Conservation (phyloP, 257 asterid species). For the Ballota nigra region DNA sequence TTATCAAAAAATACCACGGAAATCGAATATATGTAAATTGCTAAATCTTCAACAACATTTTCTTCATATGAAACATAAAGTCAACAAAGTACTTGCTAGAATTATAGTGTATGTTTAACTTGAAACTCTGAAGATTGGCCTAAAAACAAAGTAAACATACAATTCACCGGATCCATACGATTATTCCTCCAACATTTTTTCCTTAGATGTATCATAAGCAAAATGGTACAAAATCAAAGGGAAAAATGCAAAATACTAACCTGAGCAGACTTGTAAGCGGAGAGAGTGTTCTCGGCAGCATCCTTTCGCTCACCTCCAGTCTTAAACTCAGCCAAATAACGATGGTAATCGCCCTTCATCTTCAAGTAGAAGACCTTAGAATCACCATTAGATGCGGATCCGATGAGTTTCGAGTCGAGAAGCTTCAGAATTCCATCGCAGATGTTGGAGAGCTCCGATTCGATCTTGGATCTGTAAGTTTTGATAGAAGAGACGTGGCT, state of each 20-base stretch:
- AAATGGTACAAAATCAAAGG: background rate
- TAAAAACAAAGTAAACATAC: background rate
- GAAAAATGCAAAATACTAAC: constrained; percentile 22
- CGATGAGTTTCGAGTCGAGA: constrained; percentile 72
- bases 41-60: background rate
- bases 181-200: background rate
- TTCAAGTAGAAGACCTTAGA: constrained; percentile 88
- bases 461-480: constrained; percentile 79
- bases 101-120: background rate
- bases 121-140: background rate
- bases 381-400: constrained; percentile 59
- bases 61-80: background rate
- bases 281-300: constrained; percentile 88
- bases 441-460: constrained; percentile 64
- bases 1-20: background rate
- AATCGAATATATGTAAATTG: constrained; percentile 3
- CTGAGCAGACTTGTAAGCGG: constrained; percentile 90
- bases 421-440: constrained; percentile 76
- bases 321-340: constrained; percentile 83
- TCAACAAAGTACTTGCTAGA: background rate
- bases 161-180: constrained; percentile 9
- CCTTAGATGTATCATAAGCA: background rate
- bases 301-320: constrained; percentile 71
- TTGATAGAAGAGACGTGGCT: constrained; percentile 67
- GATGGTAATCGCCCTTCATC: constrained; percentile 90